Evolutionary conservation across 1,139 yeast genomes (phyloP).

Genomic region (Pichia sorboxylosa): DNA sequence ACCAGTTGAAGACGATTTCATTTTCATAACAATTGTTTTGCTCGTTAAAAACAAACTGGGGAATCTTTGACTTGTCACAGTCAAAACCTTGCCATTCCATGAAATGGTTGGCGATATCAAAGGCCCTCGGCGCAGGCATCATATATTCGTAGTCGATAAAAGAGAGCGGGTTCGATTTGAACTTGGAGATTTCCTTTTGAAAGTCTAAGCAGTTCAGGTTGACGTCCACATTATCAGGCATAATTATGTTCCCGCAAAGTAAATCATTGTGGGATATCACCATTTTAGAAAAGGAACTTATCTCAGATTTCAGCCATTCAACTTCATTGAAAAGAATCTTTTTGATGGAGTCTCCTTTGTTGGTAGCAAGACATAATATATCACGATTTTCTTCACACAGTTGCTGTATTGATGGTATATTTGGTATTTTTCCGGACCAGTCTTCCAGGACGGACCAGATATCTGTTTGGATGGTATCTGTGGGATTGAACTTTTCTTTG

Average conservation of each 20-base stretch:
- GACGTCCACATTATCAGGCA: slow-evolving; percentile 27
- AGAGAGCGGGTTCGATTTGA: slow-evolving; percentile 19
- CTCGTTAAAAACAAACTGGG: slow-evolving; percentile 29
- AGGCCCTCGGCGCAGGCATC: slow-evolving; percentile 71
- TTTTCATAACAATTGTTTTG: slow-evolving; percentile 8
- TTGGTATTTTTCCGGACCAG: slow-evolving; percentile 55
- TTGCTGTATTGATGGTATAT: slow-evolving; percentile 30
- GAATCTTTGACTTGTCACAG: slow-evolving; percentile 52
- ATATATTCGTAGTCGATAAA: slow-evolving; percentile 78
- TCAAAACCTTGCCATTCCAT: slow-evolving; percentile 84
- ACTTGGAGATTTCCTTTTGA: background rate
- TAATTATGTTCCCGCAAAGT: slow-evolving; percentile 59
- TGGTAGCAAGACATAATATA: slow-evolving; percentile 11
- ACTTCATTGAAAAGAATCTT: slow-evolving; percentile 39
- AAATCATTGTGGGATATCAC: slow-evolving; percentile 67
- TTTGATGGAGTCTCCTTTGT: slow-evolving; percentile 12
- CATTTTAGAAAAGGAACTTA: slow-evolving; percentile 35
- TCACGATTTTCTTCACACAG: slow-evolving; percentile 31
- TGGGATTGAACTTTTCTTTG: slow-evolving; percentile 24
- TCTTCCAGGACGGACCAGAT: slow-evolving; percentile 50
- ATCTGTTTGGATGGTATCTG: slow-evolving; percentile 19
- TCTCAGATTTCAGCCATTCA: slow-evolving; percentile 37
- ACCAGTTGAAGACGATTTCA: slow-evolving; percentile 38
- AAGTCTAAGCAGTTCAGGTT: background rate
- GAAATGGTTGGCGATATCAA: slow-evolving; percentile 76